Evolutionary conservation across 1,284 basidiomycete genomes (phyloP), one percentile per base, ranked within the genome.

Genomic region (Rhodotorula glutinis): DNA sequence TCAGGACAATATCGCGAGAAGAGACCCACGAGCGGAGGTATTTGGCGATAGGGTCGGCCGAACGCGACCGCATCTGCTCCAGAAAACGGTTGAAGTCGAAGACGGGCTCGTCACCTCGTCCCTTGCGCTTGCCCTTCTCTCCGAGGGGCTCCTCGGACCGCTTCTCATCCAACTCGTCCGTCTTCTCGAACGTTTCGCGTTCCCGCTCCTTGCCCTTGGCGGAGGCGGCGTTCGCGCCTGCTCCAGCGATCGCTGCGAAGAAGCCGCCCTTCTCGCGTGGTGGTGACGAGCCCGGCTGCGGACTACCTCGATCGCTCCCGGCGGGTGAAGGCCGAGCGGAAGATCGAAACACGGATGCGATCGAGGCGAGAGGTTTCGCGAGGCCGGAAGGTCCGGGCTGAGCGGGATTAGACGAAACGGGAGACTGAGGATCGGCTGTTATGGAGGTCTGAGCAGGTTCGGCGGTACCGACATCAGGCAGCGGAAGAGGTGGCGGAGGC

Each of bases 21-120:
- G 54, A 0, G n/a, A 72, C 78, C 79, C 57, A 92, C 92, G 91
- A 94, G 80, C 89, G 87, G 66, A 92, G 84, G 81, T 90, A 96
- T 79, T 89, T 92, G 53, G 89, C 91, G 27, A 95, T 89, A 5
- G 91, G 90, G 64, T 95, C 93, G 10, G 92, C 91, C 58, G 84
- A 82, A 77, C 86, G 88, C 63, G 83, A 81, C 79, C 92, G 89
- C 84, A 97, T 90, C 79, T 97, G 92, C 76, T 92, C 90, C 70
- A 96, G 80, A 78, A 97, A 96, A 62, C 82, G 84, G 77, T 91
- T 90, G 76, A 92, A 92, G 78, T 92, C 91, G 72, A 92, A 92
- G 30, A 62, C 47, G 3, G 70, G 63, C 30, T 74, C 75, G 41
- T 56, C 41, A 9, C 27, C 17, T 25, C 55, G 17, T 43, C 53